Evolutionary conservation across 192 early-diverging fungal genomes (phyloP).

Genomic region (Paraglomus occultum): DNA sequence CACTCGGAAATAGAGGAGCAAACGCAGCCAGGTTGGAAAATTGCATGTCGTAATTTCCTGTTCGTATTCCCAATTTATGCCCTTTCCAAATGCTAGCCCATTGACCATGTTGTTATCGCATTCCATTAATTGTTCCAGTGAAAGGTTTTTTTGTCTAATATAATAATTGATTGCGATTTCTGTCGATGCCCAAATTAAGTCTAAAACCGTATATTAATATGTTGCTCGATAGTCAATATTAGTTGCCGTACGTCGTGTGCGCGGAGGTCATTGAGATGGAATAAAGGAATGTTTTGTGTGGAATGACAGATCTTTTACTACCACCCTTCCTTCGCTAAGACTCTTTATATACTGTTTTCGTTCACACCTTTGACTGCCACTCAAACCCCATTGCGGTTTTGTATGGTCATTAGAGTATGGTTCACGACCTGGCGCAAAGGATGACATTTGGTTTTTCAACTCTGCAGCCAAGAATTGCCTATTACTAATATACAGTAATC

Average conservation of each 20-base stretch:
- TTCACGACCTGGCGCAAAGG: not conserved
- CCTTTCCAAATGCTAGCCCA: not conserved
- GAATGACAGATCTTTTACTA: too few relatives aligned
- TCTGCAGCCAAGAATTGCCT: not conserved
- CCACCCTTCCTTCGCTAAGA: too few relatives aligned
- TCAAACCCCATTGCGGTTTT: too few relatives aligned
- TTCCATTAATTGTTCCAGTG: conserved; percentile 6
- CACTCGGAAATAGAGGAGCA: not conserved
- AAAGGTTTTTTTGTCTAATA: not conserved
- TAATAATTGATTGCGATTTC: conserved; percentile 7
- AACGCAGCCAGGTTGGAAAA: not conserved
- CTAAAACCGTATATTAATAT: too few relatives aligned
- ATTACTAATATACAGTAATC: too few relatives aligned
- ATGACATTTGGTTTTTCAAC: not conserved
- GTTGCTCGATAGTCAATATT: too few relatives aligned
- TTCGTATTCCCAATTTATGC: conserved; percentile 8
- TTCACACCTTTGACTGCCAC: too few relatives aligned
- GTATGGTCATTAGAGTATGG: not conserved
- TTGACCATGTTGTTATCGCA: conserved; percentile 13
- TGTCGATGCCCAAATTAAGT: conserved; percentile 7
- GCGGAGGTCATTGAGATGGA: too few relatives aligned
- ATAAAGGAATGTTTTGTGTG: too few relatives aligned
- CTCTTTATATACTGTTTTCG: too few relatives aligned
- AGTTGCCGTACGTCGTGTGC: too few relatives aligned
- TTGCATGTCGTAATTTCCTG: not conserved